phyloP scores from a whole-genome alignment of 768 basidiomycete genomes.

The Auricularia cornea region DNA sequence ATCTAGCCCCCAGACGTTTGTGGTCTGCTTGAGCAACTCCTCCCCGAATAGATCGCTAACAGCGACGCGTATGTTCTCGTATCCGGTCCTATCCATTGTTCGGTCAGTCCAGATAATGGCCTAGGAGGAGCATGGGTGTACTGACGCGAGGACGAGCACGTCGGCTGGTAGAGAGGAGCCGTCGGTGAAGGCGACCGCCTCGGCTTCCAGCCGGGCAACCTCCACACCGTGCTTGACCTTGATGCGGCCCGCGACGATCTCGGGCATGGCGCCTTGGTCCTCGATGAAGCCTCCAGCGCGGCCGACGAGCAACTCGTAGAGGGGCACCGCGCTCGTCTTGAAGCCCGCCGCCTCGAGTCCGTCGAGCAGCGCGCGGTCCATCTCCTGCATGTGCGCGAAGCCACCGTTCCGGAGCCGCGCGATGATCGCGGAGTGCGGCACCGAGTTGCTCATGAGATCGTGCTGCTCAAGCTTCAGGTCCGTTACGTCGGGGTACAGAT shows the following conservation, averaged over 20 bases:
- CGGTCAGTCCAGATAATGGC: background rate
- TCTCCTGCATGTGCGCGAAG: background rate
- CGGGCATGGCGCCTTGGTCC: conserved; percentile 1
- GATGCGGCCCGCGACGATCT: background rate
- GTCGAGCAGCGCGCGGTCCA: background rate
- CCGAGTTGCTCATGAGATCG: background rate
- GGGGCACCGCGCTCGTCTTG: background rate
- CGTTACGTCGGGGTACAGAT: background rate
- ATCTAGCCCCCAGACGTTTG: conserved; percentile 31
- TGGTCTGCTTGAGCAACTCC: conserved; percentile 22
- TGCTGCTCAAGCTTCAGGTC: background rate
- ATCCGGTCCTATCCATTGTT: conserved; percentile 20
- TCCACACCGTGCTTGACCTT: background rate
- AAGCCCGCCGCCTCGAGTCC: background rate
- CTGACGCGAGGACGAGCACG: background rate
- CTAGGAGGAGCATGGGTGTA: too few relatives aligned
- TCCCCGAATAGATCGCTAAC: conserved; percentile 28
- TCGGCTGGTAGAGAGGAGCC: background rate
- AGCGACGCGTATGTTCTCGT: conserved; percentile 23
- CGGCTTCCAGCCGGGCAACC: background rate
- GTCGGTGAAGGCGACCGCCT: background rate
- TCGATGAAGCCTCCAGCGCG: background rate
- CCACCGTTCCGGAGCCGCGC: background rate
- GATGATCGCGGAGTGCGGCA: background rate
- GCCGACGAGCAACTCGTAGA: background rate